Base-by-base conservation (phyloP, 2,329 filamentous ascomycete species). In the Ampelomyces quisqualis region DNA sequence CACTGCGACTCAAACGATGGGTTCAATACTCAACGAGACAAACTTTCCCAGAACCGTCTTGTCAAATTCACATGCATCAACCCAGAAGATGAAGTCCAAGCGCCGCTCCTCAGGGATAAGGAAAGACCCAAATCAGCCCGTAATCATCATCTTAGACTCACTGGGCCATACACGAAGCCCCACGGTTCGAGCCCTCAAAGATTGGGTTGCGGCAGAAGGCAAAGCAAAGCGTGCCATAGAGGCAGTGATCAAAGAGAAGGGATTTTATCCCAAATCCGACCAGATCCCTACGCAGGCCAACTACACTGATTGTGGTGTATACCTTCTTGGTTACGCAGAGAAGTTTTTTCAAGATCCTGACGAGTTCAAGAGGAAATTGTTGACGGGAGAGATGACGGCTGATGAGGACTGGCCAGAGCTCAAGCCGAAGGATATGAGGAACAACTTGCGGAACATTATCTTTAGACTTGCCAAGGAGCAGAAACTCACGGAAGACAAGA, bases 121-220 rank as follows among this genome's bases (percentile, higher is more conserved):
- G 36, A 66, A 57, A 42, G 58, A 69, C 20, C 51, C 62, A 0
- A 41, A 66, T 5, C 52, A 67, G 37, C 82, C 88, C 1, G 79
- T 80, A 23, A 90, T 97, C 47, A 83, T 97, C 49, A 89, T 88
- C 0, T 78, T 97, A 18, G 93, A 98, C 65, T 97, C 93, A 0
- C 75, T 97, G 1, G 84, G 82, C n/a, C 57, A 68, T 4, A 31
- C 90, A 53, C 73, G 78, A 1, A 56, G 42, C 4, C 70, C 74
- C 1, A 86, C 88, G 5, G 81, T 85, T 47, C 77, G 67, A 32
- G 77, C 78, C 23, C 73, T 98, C 20, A 90, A 85, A 57, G 78
- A 87, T 18, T 97, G 95, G 65, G 73, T 97, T 4, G 61, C 77
- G 5, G 78, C 79, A 33, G 93, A 97, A 70, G 85, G 86, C 3